Evolutionary conservation across 2,329 filamentous ascomycete genomes (phyloP).

Genomic region (Graphilbum ipis-grandicollis): DNA sequence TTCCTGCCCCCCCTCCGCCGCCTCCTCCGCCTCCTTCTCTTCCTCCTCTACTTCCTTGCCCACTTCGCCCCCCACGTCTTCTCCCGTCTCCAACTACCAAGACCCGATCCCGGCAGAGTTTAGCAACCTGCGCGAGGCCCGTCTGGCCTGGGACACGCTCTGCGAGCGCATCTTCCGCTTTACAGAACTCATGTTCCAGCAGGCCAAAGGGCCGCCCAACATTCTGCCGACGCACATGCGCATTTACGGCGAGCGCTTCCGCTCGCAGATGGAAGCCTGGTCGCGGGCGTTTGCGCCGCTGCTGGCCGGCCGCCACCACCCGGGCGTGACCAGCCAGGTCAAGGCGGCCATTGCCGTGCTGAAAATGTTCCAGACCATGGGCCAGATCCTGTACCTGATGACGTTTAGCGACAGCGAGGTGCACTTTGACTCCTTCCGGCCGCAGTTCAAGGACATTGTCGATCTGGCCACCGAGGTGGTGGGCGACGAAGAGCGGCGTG

Average conservation of each 20-base stretch:
- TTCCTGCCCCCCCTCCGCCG: too few relatives aligned
- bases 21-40: constrained; percentile 4
- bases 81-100: constrained; percentile 10
- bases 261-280: constrained; percentile 34
- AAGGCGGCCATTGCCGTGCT: constrained; percentile 42
- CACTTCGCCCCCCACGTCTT: constrained; percentile 8
- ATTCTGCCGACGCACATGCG: constrained; percentile 30
- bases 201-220: constrained; percentile 30
- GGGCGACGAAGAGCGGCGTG: constrained; percentile 35
- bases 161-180: constrained; percentile 40
- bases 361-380: constrained; percentile 45
- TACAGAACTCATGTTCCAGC: constrained; percentile 34
- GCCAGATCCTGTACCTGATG: constrained; percentile 38
- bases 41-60: constrained; percentile 21
- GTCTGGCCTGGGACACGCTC: constrained; percentile 36
- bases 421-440: constrained; percentile 36
- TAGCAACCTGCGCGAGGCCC: constrained; percentile 32
- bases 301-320: constrained; percentile 28
- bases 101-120: constrained; percentile 27
- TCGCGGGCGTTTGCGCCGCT: constrained; percentile 37
- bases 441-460: constrained; percentile 36
- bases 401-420: constrained; percentile 41
- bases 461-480: constrained; percentile 41
- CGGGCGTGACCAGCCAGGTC: constrained; percentile 33
- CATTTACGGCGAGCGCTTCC: constrained; percentile 29